Base-by-base conservation (phyloP, 768 basidiomycete genomes). In the Lentinula lateritia region DNA sequence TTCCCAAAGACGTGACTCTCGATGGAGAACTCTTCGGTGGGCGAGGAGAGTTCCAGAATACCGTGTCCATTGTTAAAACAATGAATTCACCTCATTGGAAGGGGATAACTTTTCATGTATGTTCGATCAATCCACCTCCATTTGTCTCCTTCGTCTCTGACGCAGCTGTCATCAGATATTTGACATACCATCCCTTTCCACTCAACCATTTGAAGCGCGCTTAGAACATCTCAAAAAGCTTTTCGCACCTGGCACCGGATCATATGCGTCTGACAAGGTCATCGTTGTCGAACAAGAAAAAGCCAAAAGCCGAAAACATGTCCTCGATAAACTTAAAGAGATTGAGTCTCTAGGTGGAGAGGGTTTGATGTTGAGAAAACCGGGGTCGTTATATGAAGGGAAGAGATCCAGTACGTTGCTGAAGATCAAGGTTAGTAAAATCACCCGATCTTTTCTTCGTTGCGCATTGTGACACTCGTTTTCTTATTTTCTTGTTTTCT, bases 21-120 rank as follows among this genome's bases (percentile, higher is more conserved):
- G 84, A 86, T 60, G 84, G 84, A 6, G 84, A 86, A 67, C 78
- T 86, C 16, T 86, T 84, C 62, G 76, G 77, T 20, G 84, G 84
- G 15, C 76, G 83, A n/a, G 76, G 80, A 28, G 70, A 82, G 62
- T 86, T 86, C 66, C 81, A 83, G 63, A 77, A 78, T 8, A 83
- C 83, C 0, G 82, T 86, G 0, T 85, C 83, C 0, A 79, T 86
- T 50, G 84, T 86, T 46, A 84, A 83, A 66, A 83, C 83, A 16
- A 66, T 75, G 61, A 83, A 83, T 63, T 84, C 83, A 3, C 78
- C 82, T 20, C 81, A 82, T 59, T 84, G 84, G 84, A 76, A 79
- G 61, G 74, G 69, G 8, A 82, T 84, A 52, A 78, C 77, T 10
- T 85, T 83, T 68, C 80, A 84, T 70, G 83, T 82, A 61, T n/a